These are phyloP conservation scores for Pestalotiopsis sp. DNA, from an alignment of 2,329 filamentous ascomycete species.

Conservation along the genomic window DNA sequence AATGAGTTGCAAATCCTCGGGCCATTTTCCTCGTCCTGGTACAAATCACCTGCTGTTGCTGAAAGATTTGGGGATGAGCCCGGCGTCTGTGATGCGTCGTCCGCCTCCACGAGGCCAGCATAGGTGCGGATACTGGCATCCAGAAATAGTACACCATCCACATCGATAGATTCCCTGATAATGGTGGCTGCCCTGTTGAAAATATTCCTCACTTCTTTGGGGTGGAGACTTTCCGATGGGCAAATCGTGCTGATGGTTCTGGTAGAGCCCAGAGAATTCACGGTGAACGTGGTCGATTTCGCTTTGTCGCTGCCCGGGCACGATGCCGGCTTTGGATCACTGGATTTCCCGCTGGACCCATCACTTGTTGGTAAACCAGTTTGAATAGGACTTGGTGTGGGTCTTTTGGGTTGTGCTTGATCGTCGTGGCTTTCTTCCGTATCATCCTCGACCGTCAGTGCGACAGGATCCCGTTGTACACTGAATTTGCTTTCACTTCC, in stretches of 20 bases:
- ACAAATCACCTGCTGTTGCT: conserved; percentile 17
- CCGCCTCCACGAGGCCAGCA: conserved; percentile 10
- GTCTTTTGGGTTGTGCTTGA: background rate
- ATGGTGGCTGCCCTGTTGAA: conserved; percentile 47
- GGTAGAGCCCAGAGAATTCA: background rate
- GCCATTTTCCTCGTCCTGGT: background rate
- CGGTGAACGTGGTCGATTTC: background rate
- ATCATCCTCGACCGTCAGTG: background rate
- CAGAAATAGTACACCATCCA: conserved; percentile 40
- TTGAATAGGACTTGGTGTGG: background rate
- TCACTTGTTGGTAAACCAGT: background rate
- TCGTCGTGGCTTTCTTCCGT: background rate
- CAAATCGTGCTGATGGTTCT: background rate
- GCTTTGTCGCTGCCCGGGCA: background rate
- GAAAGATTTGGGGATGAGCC: conserved; percentile 17
- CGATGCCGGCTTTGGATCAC: background rate
- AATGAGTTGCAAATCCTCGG: conserved; percentile 33
- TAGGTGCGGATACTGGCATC: conserved; percentile 29
- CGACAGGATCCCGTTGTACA: conserved; percentile 15
- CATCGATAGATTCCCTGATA: conserved; percentile 43
- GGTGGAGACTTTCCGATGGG: conserved; percentile 4
- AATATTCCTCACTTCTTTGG: conserved; percentile 20
- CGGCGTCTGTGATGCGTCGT: background rate
- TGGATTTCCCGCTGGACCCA: background rate
- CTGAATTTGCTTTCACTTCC: conserved; percentile 21